Evolutionary conservation across 768 basidiomycete genomes (phyloP).

Genomic region (Leucosporidium scottii): DNA sequence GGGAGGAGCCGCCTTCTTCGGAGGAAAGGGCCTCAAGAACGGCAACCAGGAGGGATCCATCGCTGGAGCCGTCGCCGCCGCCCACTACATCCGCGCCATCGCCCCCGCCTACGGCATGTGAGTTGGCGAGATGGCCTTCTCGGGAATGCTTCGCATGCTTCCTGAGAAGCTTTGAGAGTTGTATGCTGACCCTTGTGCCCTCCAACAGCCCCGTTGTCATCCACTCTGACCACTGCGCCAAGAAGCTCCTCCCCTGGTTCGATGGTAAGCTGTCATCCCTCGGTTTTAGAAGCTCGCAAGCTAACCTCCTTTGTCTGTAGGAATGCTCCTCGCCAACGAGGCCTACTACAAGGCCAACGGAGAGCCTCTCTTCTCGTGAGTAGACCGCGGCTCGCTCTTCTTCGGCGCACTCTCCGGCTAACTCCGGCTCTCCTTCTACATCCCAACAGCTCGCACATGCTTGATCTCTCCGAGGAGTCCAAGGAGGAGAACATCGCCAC

Average conservation of each 20-base stretch:
- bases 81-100: constrained; percentile 75
- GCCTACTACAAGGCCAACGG: constrained; percentile 82
- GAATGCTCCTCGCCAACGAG: constrained; percentile 95
- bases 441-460: constrained; percentile 72
- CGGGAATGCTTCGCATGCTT: constrained; percentile 6
- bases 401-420: neutral
- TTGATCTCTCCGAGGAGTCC: constrained; percentile 81
- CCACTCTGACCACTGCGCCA: constrained; percentile 97
- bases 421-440: neutral
- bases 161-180: no score
- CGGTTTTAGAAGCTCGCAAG: no score
- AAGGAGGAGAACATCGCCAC: constrained; percentile 85
- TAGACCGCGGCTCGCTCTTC: neutral
- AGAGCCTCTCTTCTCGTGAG: constrained; percentile 69
- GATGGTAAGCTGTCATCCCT: no score
- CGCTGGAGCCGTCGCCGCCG: constrained; percentile 83
- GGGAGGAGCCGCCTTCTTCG: constrained; percentile 91
- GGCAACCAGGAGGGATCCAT: constrained; percentile 93
- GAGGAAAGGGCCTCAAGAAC: constrained; percentile 91
- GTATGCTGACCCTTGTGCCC: neutral
- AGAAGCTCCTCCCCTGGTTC: constrained; percentile 98
- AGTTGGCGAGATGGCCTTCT: constrained; percentile 41
- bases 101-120: constrained; percentile 89
- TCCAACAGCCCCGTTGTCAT: constrained; percentile 78
- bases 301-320: neutral